Evolutionary conservation across 2,329 filamentous ascomycete genomes (phyloP).

Genomic region (Thielaviopsis euricoi): DNA sequence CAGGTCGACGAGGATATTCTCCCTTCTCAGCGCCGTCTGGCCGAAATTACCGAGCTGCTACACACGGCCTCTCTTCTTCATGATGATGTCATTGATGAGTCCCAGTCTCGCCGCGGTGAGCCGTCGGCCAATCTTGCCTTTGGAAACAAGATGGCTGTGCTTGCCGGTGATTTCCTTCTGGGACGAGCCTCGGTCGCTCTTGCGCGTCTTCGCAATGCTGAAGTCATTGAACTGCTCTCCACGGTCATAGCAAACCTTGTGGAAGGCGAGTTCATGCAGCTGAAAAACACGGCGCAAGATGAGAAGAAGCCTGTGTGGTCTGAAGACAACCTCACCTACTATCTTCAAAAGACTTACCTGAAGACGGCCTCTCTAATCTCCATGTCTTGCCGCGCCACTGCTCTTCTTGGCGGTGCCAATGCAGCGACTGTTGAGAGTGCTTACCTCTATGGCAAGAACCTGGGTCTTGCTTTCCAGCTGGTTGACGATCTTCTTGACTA

Average conservation of each 20-base stretch:
- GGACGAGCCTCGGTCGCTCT: slow-evolving; percentile 87
- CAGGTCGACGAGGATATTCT: slow-evolving; percentile 50
- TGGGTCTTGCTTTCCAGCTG: slow-evolving; percentile 89
- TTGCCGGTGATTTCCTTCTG: slow-evolving; percentile 92
- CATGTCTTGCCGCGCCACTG: slow-evolving; percentile 84
- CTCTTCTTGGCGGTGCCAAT: slow-evolving; percentile 65
- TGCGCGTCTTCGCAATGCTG: slow-evolving; percentile 75
- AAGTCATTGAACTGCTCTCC: slow-evolving; percentile 85
- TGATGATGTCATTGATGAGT: slow-evolving; percentile 96
- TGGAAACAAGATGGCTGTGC: slow-evolving; percentile 97
- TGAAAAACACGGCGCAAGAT: slow-evolving; percentile 87
- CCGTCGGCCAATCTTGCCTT: slow-evolving; percentile 89
- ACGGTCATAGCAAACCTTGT: slow-evolving; percentile 96
- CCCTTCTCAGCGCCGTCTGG: slow-evolving; percentile 79
- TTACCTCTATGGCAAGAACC: slow-evolving; percentile 81
- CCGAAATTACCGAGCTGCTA: slow-evolving; percentile 94
- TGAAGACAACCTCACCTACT: slow-evolving; percentile 80
- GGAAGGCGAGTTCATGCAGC: slow-evolving; percentile 98
- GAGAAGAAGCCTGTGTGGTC: slow-evolving; percentile 73
- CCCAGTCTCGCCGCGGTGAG: slow-evolving; percentile 63
- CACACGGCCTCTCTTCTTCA: slow-evolving; percentile 93
- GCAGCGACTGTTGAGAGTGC: slow-evolving; percentile 73
- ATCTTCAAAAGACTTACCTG: slow-evolving; percentile 94
- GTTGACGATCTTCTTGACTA: slow-evolving; percentile 98
- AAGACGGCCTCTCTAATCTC: slow-evolving; percentile 93